These are phyloP conservation scores for Scorias spongiosa DNA, from an alignment of 2,329 filamentous ascomycete genomes.

Conservation along the genomic window DNA sequence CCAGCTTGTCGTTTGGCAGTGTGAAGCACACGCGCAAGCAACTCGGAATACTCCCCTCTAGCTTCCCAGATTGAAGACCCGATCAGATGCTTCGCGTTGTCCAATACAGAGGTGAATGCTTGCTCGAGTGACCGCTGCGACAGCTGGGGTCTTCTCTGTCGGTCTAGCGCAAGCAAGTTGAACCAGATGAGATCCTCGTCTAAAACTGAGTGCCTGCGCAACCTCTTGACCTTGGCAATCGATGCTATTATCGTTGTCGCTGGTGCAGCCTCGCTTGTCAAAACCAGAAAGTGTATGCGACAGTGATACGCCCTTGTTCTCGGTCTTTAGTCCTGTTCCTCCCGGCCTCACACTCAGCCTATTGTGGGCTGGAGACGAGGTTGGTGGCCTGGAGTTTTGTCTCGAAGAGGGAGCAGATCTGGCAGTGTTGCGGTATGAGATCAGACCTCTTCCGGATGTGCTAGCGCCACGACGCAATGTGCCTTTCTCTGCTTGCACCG, in stretches of 20 bases:
- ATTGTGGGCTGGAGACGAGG: too few species aligned
- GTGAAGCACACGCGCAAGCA: constrained; percentile 1
- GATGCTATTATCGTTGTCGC: not conserved
- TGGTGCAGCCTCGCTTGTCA: too few species aligned
- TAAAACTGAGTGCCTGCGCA: not conserved
- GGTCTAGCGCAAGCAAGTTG: constrained; percentile 3
- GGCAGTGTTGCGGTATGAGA: too few species aligned
- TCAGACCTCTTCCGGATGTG: too few species aligned
- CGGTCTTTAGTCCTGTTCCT: too few species aligned
- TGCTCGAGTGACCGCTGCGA: not conserved
- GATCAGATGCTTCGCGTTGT: constrained; percentile 2
- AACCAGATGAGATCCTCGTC: not conserved
- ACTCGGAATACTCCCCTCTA: constrained; percentile 1
- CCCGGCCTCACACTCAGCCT: too few species aligned
- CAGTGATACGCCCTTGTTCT: too few species aligned
- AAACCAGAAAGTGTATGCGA: too few species aligned
- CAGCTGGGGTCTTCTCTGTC: constrained; percentile 1
- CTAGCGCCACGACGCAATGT: too few species aligned
- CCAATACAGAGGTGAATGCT: constrained; percentile 1
- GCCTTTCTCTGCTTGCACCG: too few species aligned
- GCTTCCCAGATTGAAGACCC: constrained; percentile 3
- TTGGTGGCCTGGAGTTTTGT: too few species aligned
- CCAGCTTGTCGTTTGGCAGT: not conserved
- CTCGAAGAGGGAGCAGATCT: too few species aligned
- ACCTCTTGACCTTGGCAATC: not conserved